Percentiles rank a stretch among this genome's conserved stretches.
Evolutionary conservation across 2,329 filamentous ascomycete species (phyloP).

Genomic region (Zymoseptoria ardabiliae): DNA sequence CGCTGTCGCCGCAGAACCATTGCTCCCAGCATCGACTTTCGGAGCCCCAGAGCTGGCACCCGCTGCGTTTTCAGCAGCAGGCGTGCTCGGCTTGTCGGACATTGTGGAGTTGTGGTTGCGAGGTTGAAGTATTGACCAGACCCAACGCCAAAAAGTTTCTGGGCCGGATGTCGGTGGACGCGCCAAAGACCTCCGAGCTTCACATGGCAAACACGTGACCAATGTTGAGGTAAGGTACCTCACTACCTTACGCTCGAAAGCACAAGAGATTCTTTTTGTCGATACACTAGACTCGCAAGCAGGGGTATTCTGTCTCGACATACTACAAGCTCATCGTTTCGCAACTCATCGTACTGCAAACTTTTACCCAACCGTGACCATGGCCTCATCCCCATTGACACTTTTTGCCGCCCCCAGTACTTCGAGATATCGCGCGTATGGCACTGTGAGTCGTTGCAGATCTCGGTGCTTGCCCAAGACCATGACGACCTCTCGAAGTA

Average conservation of each 20-base stretch:
- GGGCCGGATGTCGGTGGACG: no score
- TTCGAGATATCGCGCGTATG: constrained; percentile 79
- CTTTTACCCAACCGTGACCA: constrained; percentile 4
- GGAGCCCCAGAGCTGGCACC: constrained; percentile 6
- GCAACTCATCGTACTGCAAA: not conserved
- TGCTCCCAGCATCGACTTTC: constrained; percentile 1
- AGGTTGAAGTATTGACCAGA: not conserved
- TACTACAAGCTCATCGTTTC: not conserved
- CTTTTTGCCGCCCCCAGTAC: constrained; percentile 35
- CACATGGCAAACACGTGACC: not conserved
- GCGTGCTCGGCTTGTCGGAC: constrained; percentile 16
- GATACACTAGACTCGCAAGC: not conserved
- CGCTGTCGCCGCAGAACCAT: not conserved
- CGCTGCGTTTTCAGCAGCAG: constrained; percentile 15
- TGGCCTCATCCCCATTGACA: constrained; percentile 3
- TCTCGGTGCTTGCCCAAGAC: constrained; percentile 98
- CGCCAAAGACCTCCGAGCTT: not conserved
- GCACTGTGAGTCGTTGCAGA: constrained; percentile 86
- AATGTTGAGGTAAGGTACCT: no score
- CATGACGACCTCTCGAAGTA: constrained; percentile 84
- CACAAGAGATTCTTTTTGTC: not conserved
- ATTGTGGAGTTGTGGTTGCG: constrained; percentile 2
- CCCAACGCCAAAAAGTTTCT: not conserved
- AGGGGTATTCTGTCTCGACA: not conserved
- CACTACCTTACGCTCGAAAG: no score